These are phyloP conservation scores for Boletus calvinii DNA, from an alignment of 1,284 basidiomycete genomes.

Conservation along the genomic window DNA sequence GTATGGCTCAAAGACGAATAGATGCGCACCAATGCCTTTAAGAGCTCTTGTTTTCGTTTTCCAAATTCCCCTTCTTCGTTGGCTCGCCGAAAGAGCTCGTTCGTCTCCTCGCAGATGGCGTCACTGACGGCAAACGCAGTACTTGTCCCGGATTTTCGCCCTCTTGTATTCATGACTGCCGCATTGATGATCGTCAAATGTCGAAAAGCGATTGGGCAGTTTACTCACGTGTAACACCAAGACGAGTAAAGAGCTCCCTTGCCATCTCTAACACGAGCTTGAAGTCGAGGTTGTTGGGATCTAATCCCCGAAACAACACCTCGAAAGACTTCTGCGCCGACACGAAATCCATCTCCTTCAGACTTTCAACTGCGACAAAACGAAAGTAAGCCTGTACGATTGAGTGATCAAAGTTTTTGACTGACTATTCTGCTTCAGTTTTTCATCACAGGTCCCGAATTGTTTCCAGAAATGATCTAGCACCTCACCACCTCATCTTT, in stretches of 20 bases:
- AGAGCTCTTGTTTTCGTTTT: not conserved
- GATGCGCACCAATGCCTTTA: slow-evolving; percentile 1
- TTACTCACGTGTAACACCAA: slow-evolving; percentile 5
- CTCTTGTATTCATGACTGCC: slow-evolving; percentile 4
- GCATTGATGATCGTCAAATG: not conserved
- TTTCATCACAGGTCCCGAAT: not conserved
- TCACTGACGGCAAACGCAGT: not conserved
- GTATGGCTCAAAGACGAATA: not conserved
- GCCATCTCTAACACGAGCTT: not conserved
- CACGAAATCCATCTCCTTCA: not conserved
- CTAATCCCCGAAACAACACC: slow-evolving; percentile 2
- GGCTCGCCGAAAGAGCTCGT: slow-evolving; percentile 2
- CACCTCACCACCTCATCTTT: not conserved
- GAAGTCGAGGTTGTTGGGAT: not conserved
- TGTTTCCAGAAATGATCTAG: slow-evolving; percentile 1
- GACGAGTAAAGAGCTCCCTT: not conserved
- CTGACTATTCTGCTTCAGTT: not conserved
- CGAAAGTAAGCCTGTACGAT: not conserved
- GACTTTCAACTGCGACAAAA: not conserved
- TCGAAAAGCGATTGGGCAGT: not conserved
- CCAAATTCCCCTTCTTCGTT: not conserved
- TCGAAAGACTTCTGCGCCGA: not conserved
- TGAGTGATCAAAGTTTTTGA: not conserved
- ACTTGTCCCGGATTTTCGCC: not conserved
- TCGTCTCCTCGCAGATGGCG: not conserved